These are phyloP conservation scores for Claviceps maximensis DNA, from an alignment of 2,329 filamentous ascomycete species.

Conservation along the genomic window DNA sequence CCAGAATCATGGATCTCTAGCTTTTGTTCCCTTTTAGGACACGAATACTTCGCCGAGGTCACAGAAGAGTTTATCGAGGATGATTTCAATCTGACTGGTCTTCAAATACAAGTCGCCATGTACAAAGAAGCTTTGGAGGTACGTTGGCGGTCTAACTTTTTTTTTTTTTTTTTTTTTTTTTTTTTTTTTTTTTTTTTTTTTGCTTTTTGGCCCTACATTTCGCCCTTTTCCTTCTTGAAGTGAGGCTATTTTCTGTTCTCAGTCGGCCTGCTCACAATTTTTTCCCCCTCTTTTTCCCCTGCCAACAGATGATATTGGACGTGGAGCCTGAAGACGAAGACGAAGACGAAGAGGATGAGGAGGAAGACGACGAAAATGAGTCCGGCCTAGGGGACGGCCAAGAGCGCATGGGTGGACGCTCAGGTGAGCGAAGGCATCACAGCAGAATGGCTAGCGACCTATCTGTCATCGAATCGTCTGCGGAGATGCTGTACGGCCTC, in stretches of 20 bases:
- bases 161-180: background rate
- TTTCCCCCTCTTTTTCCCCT: background rate
- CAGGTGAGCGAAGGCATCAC: slow-evolving; percentile 58
- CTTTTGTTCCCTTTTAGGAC: slow-evolving; percentile 87
- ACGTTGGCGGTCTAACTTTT: slow-evolving; percentile 9
- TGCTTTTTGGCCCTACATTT: background rate
- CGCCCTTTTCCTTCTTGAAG: background rate
- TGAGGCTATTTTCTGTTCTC: background rate
- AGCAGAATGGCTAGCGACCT: slow-evolving; percentile 83
- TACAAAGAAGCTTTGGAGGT: slow-evolving; percentile 96
- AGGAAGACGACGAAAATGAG: slow-evolving; percentile 60
- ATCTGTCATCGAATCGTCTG: slow-evolving; percentile 90
- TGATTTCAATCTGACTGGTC: slow-evolving; percentile 95
- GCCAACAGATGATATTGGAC: slow-evolving; percentile 76
- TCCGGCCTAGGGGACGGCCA: slow-evolving; percentile 46
- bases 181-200: background rate
- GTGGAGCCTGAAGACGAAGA: slow-evolving; percentile 92
- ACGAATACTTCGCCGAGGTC: slow-evolving; percentile 98
- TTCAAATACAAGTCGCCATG: slow-evolving; percentile 92
- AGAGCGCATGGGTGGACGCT: slow-evolving; percentile 31
- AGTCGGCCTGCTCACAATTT: background rate
- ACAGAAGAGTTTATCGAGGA: slow-evolving; percentile 99
- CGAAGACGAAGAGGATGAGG: slow-evolving; percentile 73
- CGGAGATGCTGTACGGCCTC: slow-evolving; percentile 94
- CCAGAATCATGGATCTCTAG: slow-evolving; percentile 95